Conservation (phyloP, 331 rosid genomes). For the Phaseolus coccineus region DNA sequence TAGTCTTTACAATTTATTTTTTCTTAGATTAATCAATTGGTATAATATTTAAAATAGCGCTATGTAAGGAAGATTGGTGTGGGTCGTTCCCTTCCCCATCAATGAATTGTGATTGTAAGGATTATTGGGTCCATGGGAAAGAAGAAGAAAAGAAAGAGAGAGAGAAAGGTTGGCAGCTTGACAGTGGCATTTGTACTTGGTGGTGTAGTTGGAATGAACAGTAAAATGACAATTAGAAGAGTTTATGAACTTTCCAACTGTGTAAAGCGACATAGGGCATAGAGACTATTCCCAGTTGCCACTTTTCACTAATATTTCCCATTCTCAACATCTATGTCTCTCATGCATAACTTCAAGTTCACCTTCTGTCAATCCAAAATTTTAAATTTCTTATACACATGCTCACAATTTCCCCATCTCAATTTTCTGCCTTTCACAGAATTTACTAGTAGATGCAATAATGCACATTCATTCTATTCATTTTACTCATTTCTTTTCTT, state of each 20-base stretch:
- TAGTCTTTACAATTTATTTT: not conserved
- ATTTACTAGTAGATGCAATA: not conserved
- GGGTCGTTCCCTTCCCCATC: not conserved
- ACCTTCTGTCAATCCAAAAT: not conserved
- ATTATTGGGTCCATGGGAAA: not conserved
- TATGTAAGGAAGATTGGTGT: too few species aligned
- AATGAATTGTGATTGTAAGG: not conserved
- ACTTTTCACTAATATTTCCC: conserved; percentile 8
- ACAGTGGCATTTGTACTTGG: conserved; percentile 37
- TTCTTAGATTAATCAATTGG: not conserved
- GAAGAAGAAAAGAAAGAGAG: conserved; percentile 1
- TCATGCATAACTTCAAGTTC: too few species aligned
- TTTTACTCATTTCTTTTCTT: conserved; percentile 23
- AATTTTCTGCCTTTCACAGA: not conserved
- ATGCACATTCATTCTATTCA: conserved; percentile 22
- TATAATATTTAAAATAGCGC: too few species aligned
- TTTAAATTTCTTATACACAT: conserved; percentile 12
- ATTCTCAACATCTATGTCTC: too few species aligned
- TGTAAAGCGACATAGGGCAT: conserved; percentile 40
- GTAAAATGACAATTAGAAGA: conserved; percentile 42
- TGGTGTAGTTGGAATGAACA: conserved; percentile 37
- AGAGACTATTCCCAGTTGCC: conserved; percentile 35
- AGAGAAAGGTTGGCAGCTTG: conserved; percentile 33
- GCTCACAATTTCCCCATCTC: conserved; percentile 40
- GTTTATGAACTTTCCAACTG: conserved; percentile 43